phyloP scores from a whole-genome alignment of 2,329 filamentous ascomycete species.

The Stenocarpella maydis region DNA sequence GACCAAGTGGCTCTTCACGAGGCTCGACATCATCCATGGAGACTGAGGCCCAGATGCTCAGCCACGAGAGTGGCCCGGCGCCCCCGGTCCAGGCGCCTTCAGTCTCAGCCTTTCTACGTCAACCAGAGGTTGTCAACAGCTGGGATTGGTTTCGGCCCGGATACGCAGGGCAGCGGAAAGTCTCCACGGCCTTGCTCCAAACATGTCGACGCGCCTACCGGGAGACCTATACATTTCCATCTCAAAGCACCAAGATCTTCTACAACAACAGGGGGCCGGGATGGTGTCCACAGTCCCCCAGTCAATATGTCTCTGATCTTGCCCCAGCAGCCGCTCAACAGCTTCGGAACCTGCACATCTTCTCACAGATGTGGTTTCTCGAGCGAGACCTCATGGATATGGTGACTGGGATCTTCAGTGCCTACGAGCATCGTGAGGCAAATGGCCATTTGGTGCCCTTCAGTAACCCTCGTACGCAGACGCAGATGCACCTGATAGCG shows the following conservation, averaged over 20 bases:
- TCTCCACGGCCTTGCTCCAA: neutral
- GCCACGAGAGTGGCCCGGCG: neutral
- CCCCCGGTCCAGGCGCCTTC: slow-evolving; percentile 5
- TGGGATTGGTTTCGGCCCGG: slow-evolving; percentile 24
- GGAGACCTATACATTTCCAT: slow-evolving; percentile 11
- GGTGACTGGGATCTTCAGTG: neutral
- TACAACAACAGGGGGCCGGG: neutral
- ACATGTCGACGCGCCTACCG: slow-evolving; percentile 31
- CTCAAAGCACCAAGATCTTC: slow-evolving; percentile 6
- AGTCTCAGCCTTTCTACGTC: neutral
- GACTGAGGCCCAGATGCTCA: neutral
- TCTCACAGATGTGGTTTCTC: neutral
- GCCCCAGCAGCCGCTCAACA: slow-evolving; percentile 16
- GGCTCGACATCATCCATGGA: neutral
- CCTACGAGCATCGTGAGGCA: neutral
- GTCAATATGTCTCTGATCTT: neutral
- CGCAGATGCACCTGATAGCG: too few species aligned
- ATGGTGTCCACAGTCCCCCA: slow-evolving; percentile 1
- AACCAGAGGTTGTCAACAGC: neutral
- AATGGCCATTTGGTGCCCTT: too few species aligned
- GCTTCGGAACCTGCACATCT: slow-evolving; percentile 6
- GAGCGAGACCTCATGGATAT: slow-evolving; percentile 11
- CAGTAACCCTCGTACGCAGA: neutral
- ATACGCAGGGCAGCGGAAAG: neutral
- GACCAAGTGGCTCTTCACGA: neutral